Conservation (phyloP, 2,329 filamentous ascomycete genomes). For the Ophiosphaerella narmari region DNA sequence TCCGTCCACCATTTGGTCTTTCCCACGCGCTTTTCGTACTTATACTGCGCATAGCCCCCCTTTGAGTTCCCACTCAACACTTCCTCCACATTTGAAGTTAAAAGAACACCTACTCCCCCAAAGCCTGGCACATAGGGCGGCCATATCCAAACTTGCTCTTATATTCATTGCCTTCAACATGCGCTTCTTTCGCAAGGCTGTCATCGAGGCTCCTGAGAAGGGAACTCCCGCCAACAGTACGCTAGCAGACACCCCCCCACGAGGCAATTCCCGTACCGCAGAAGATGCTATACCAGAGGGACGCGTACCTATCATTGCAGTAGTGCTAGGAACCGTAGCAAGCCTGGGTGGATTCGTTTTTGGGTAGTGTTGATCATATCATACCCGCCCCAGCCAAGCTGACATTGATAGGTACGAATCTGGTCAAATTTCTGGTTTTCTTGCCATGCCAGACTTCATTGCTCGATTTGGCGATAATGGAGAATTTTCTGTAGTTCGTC, state of each 20-base stretch:
- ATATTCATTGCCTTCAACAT: constrained; percentile 12
- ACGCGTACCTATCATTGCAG: constrained; percentile 31
- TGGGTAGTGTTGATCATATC: neutral
- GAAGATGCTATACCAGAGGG: constrained; percentile 22
- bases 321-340: constrained; percentile 37
- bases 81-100: constrained; percentile 11
- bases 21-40: constrained; percentile 22
- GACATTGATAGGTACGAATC: constrained; percentile 32
- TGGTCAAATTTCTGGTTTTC: constrained; percentile 31
- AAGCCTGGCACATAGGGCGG: neutral
- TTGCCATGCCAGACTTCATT: constrained; percentile 43
- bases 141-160: neutral
- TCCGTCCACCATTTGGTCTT: constrained; percentile 16
- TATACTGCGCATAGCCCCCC: constrained; percentile 22
- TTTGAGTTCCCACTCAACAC: constrained; percentile 22
- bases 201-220: constrained; percentile 25
- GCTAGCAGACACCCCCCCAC: constrained; percentile 30
- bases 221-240: constrained; percentile 30
- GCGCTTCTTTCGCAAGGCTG: constrained; percentile 28
- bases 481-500: constrained; percentile 38
- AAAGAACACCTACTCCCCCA: neutral
- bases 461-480: constrained; percentile 39
- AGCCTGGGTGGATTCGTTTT: constrained; percentile 45
- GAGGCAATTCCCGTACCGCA: constrained; percentile 22
- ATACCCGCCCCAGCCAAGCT: constrained; percentile 5